phyloP scores from a whole-genome alignment of 352 stramenopile species.

The Globisporangium splendens region DNA sequence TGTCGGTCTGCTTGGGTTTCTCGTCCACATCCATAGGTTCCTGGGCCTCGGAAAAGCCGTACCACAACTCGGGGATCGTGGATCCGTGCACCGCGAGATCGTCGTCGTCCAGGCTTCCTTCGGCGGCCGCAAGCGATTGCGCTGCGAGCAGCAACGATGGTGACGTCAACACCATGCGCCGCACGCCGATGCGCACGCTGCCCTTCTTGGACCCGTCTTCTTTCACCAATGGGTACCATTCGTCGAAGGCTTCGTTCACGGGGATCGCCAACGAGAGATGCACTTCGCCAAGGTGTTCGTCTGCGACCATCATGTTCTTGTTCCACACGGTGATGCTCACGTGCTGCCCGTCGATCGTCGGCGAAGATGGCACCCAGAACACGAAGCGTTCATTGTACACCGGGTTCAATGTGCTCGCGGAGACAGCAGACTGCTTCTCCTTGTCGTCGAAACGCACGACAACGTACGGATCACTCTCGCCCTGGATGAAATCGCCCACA shows the following conservation, averaged over 20 bases:
- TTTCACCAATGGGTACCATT: slow-evolving; percentile 69
- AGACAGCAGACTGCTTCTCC: slow-evolving; percentile 33
- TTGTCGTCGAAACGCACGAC: slow-evolving; percentile 31
- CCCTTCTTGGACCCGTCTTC: slow-evolving; percentile 56
- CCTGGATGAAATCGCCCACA: slow-evolving; percentile 34
- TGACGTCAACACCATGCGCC: slow-evolving; percentile 55
- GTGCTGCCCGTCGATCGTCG: slow-evolving; percentile 33
- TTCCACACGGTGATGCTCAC: slow-evolving; percentile 51
- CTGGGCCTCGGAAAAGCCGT: slow-evolving; percentile 41
- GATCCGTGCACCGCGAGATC: slow-evolving; percentile 40
- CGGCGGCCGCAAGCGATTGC: slow-evolving; percentile 33
- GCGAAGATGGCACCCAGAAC: slow-evolving; percentile 58
- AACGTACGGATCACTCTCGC: slow-evolving; percentile 40
- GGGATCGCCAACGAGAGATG: slow-evolving; percentile 64
- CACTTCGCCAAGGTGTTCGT: slow-evolving; percentile 66
- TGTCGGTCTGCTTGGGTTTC: slow-evolving; percentile 28
- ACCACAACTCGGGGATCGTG: slow-evolving; percentile 59
- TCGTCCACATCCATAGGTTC: slow-evolving; percentile 18
- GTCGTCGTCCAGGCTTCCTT: slow-evolving; percentile 40
- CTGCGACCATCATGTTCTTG: slow-evolving; percentile 32
- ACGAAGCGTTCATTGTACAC: slow-evolving; percentile 73
- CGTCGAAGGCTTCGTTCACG: slow-evolving; percentile 59
- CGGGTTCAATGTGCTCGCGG: slow-evolving; percentile 20
- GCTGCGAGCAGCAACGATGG: slow-evolving; percentile 41
- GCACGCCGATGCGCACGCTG: slow-evolving; percentile 40